Base-by-base conservation (phyloP, 2,329 filamentous ascomycete genomes). In the Grosmannia clavigera region DNA sequence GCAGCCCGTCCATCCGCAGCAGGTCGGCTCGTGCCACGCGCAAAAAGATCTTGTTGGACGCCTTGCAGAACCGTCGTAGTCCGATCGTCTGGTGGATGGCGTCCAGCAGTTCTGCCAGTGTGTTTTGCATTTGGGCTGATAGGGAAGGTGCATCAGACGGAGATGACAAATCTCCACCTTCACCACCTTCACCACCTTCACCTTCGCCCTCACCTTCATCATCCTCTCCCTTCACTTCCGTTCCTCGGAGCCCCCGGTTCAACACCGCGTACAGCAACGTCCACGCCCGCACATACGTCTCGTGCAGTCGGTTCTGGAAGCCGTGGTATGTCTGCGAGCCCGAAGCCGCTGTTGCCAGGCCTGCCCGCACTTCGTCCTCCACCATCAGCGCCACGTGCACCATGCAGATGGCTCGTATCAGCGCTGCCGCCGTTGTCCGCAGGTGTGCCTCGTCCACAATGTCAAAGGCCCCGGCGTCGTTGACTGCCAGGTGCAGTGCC, bases 201-300 rank as follows among this genome's bases (percentile, higher is more conserved):
- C 27, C 50, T 16, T 10, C 12, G 25, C 50, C 50, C 5, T 10
- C 25, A 12, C n/a, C 50, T 11, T n/a, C 12, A 5, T 29, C 22
- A 22, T 9, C 7, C 50, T 27, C 19, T 16, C 50, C 87, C 87
- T 27, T 11, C 5, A 40, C 25, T 31, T 19, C 22, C 22, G 22
- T 22, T 29, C 29, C 27, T 22, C 43, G 2, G 33, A 92, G 84
- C 3, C 83, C 88, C 63, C 91, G 86, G 68, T 87, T 88, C 52
- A 96, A 72, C 58, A 96, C 74, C 0, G 83, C 81, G 68, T 96
- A 99, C 64, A 92, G 85, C 48, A 97, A 74, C 46, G 88, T 90
- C 92, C 94, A 97, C 12, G 86, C 83, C 40, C 90, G 85, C 3
- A 96, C 82, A 67, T 96, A 87, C 78, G 95, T 87, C 66, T 97